Conservation (phyloP, 257 asterid species). For the Jasminum sambac region DNA sequence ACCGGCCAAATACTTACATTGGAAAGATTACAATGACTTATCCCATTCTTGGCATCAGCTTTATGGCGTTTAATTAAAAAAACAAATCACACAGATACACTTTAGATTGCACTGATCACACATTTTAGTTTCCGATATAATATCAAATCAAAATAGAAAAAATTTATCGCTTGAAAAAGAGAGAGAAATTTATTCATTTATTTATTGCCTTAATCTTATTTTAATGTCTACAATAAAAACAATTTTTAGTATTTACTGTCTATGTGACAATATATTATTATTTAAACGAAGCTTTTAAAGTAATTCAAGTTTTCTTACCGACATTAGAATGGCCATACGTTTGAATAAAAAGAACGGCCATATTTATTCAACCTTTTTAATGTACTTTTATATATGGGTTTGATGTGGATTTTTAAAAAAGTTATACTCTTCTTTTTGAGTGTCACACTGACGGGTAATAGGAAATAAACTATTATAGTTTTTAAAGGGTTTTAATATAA, state of each 20-base stretch:
- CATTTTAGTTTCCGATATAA: background rate
- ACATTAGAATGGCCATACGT: too few relatives aligned
- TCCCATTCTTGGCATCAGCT: background rate
- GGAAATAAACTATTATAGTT: too few relatives aligned
- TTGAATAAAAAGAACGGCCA: background rate
- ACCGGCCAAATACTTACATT: background rate
- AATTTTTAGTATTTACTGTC: too few relatives aligned
- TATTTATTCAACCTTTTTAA: background rate
- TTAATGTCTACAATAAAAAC: too few relatives aligned
- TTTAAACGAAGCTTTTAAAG: too few relatives aligned
- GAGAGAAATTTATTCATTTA: background rate
- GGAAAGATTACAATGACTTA: background rate
- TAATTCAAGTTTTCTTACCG: too few relatives aligned
- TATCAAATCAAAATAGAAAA: background rate
- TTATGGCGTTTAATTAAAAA: background rate
- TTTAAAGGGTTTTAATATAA: too few relatives aligned
- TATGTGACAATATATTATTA: too few relatives aligned
- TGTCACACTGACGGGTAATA: too few relatives aligned
- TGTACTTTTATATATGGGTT: background rate
- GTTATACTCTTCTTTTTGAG: constrained; percentile 16
- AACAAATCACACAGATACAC: constrained; percentile 1
- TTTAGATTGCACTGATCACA: background rate
- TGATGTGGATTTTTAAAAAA: background rate
- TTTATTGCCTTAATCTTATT: too few relatives aligned
- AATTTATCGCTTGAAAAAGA: background rate